phyloP scores from a whole-genome alignment of 2,329 filamentous ascomycete genomes.

The Plectosphaerella sp. region DNA sequence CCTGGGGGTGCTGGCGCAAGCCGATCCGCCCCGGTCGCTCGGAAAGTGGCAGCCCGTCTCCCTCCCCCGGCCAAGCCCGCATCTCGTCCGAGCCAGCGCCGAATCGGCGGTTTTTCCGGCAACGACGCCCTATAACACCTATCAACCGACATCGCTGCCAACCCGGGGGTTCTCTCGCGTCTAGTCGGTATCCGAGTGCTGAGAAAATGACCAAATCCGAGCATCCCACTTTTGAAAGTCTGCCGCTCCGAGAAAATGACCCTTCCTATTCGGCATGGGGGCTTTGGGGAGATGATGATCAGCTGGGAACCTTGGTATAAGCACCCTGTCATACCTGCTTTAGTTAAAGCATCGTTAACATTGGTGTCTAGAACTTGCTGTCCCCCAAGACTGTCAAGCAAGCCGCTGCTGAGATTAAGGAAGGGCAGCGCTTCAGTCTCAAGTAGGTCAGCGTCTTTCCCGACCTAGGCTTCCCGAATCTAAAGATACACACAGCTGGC shows the following conservation, averaged over 20 bases:
- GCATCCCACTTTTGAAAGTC: neutral
- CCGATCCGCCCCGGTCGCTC: too few relatives aligned
- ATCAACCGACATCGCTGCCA: neutral
- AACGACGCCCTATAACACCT: neutral
- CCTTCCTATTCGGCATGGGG: neutral
- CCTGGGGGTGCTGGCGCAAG: too few relatives aligned
- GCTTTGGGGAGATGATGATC: neutral
- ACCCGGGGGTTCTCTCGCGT: too few relatives aligned
- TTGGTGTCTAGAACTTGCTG: neutral
- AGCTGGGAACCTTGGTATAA: neutral
- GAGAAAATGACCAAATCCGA: neutral
- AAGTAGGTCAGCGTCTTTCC: neutral
- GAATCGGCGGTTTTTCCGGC: neutral
- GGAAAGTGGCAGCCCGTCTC: too few relatives aligned
- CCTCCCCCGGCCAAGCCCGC: neutral
- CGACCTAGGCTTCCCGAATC: too few relatives aligned
- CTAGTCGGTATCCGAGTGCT: neutral
- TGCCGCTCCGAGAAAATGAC: neutral
- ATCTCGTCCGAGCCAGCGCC: neutral
- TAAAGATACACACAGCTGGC: neutral
- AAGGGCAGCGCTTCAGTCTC: neutral
- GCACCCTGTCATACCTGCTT: too few relatives aligned
- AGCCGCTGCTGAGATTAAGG: neutral
- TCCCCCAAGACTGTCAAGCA: neutral
- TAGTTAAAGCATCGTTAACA: too few relatives aligned